Conservation (phyloP, 352 stramenopile species). For the Pythium vanterpoolii region DNA sequence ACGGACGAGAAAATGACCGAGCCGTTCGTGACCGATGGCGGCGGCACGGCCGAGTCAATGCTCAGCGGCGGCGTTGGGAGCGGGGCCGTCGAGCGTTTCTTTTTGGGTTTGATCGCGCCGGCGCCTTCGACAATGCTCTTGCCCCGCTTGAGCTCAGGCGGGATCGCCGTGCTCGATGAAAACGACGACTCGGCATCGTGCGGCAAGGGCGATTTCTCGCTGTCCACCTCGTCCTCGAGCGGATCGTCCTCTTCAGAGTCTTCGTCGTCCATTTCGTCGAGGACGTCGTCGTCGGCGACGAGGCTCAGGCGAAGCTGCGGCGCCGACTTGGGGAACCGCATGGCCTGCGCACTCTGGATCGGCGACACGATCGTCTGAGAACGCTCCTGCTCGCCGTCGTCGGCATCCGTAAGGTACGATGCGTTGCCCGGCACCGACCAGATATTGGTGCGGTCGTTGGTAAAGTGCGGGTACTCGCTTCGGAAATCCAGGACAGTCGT, state of each 20-base stretch:
- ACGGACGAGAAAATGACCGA: conserved; percentile 75
- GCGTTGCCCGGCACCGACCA: conserved; percentile 39
- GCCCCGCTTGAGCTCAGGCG: conserved; percentile 9
- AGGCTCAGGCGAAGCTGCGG: conserved; percentile 19
- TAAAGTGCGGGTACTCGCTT: conserved; percentile 41
- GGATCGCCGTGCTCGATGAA: conserved; percentile 11
- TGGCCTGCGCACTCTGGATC: conserved; percentile 23
- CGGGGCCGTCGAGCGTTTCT: conserved; percentile 1
- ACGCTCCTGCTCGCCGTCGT: neutral
- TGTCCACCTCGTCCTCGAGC: neutral
- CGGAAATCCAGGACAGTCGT: conserved; percentile 70
- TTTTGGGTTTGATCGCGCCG: neutral
- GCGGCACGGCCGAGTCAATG: conserved; percentile 37
- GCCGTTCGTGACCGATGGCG: conserved; percentile 39
- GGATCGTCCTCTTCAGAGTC: conserved; percentile 1
- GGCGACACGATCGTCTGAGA: conserved; percentile 22
- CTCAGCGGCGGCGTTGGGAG: conserved; percentile 11
- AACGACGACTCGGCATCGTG: conserved; percentile 12
- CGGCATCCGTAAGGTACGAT: neutral
- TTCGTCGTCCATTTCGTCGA: conserved; percentile 8
- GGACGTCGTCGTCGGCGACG: conserved; percentile 13
- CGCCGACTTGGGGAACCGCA: conserved; percentile 25
- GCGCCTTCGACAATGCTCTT: conserved; percentile 6
- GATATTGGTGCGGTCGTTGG: conserved; percentile 46
- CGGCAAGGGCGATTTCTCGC: neutral